Evolutionary conservation across 116 monocot species (phyloP), one percentile per base, ranked within the genome.

Genomic region (Dioscorea cayenensis): DNA sequence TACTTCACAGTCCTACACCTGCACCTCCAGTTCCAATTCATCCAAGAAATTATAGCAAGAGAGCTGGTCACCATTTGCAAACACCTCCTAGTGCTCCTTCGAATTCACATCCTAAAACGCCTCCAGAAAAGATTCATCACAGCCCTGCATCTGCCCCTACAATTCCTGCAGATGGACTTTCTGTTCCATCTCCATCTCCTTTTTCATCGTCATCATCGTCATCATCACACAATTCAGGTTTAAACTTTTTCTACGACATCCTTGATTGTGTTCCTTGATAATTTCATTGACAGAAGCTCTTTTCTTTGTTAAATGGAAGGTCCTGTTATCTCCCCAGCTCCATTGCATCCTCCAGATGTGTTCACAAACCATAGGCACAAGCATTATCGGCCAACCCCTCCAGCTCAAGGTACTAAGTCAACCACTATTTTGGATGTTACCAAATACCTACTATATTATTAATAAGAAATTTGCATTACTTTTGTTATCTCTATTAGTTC

Each of bases 151-250:
- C 51, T 55, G 64, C 80, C 38, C 66, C 78, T 36, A 66, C 23
- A 66, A 10, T 55, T 59, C 73, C 50, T 43, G 14, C 19, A 19
- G 60, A 50, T 4, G 61, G 18, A 61, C 2, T 48, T 36, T 43
- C 72, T 73, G 75, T 83, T 67, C 78, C 85, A 64, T 61, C 29
- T 5, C n/a, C 51, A 60, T 73, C 69, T 36, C 32, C 32, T 2
- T 32, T 32, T 32, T 32, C 86, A 51, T 72, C 83, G 72, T 48
- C 71, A 43, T 43, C 51, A 60, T 73, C 72, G 21, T 77, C 71
- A 64, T 52, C 86, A 60, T 72, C 83, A 75, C 36, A 71, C 51
- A 21, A 61, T 75, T 22, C 73, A 86, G 86, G 84, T 89, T 68
- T 65, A 71, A 78, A 75, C 23, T 20, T 63, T 4, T 27, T 14